Conservation (phyloP, 768 basidiomycete species). For the Butyriboletus loyo region DNA sequence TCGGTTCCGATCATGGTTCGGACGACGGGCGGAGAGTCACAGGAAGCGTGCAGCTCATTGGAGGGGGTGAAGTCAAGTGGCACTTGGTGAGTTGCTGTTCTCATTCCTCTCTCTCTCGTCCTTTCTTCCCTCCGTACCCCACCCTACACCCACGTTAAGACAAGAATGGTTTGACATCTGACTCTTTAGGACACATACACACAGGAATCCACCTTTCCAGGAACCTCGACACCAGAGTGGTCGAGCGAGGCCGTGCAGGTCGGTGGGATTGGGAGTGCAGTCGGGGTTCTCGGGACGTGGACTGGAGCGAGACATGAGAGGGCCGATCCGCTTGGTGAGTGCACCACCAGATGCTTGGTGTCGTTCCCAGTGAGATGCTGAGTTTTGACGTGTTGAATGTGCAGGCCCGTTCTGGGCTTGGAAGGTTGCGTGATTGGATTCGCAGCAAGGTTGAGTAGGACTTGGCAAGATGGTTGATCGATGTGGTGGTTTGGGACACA, state of each 20-base stretch:
- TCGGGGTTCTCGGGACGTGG: conserved; percentile 55
- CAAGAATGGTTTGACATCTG: background rate
- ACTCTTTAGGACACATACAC: conserved; percentile 14
- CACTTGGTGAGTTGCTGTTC: conserved; percentile 36
- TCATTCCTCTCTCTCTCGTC: background rate
- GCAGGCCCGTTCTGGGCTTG: conserved; percentile 44
- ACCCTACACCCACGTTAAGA: background rate
- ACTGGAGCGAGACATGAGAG: conserved; percentile 48
- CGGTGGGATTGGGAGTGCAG: conserved; percentile 50
- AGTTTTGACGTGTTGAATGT: background rate
- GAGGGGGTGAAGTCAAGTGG: conserved; percentile 52
- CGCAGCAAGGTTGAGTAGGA: background rate
- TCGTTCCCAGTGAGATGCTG: background rate
- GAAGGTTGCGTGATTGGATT: conserved; percentile 34
- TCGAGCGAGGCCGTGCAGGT: conserved; percentile 54
- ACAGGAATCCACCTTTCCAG: conserved; percentile 33
- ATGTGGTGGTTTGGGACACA: background rate
- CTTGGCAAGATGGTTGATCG: background rate
- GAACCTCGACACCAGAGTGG: conserved; percentile 44
- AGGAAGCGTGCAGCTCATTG: conserved; percentile 48
- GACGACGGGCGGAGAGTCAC: conserved; percentile 34
- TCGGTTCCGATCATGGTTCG: conserved; percentile 35
- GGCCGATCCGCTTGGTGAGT: conserved; percentile 43
- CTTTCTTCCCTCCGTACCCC: too few relatives aligned
- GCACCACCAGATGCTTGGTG: background rate